Percentiles rank a stretch among this genome's conserved stretches.
Evolutionary conservation across 495 filamentous ascomycete species (phyloP).

Genomic region (Neurospora sp.): DNA sequence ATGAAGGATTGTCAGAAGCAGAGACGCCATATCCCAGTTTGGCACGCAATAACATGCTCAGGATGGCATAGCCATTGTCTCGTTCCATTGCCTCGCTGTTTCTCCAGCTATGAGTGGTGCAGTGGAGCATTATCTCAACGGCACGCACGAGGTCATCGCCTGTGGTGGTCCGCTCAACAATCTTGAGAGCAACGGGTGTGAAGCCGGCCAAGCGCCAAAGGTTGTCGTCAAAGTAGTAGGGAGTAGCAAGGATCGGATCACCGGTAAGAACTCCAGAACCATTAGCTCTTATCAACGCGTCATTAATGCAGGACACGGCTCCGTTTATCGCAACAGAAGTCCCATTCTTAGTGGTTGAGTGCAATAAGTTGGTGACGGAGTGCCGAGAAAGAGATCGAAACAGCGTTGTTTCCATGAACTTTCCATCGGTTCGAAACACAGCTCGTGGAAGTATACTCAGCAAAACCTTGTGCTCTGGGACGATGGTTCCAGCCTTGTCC

Average conservation of each 20-base stretch:
- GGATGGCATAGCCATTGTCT: constrained; percentile 87
- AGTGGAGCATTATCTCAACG: constrained; percentile 72
- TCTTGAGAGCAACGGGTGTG: constrained; percentile 69
- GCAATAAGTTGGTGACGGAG: constrained; percentile 60
- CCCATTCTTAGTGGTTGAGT: constrained; percentile 59
- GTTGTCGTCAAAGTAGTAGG: constrained; percentile 81
- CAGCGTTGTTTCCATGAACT: constrained; percentile 61
- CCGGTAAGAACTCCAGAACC: constrained; percentile 76
- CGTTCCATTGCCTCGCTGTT: constrained; percentile 98
- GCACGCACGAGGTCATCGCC: constrained; percentile 60
- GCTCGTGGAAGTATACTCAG: constrained; percentile 73
- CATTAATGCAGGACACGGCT: constrained; percentile 79
- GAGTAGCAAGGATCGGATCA: constrained; percentile 69
- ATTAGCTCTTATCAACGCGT: constrained; percentile 65
- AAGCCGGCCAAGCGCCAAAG: constrained; percentile 86
- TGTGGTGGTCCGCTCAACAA: constrained; percentile 67
- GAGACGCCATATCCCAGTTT: constrained; percentile 53
- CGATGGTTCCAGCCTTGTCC: constrained; percentile 64
- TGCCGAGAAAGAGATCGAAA: constrained; percentile 66
- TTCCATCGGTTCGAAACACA: constrained; percentile 67
- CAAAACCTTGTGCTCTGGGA: constrained; percentile 75
- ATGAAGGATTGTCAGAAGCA: constrained; percentile 28
- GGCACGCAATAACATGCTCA: constrained; percentile 63
- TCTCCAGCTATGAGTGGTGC: constrained; percentile 81
- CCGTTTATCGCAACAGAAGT: constrained; percentile 81